Conservation (phyloP, 371 early-diverging fungal genomes). For the Mortierella sp. region DNA sequence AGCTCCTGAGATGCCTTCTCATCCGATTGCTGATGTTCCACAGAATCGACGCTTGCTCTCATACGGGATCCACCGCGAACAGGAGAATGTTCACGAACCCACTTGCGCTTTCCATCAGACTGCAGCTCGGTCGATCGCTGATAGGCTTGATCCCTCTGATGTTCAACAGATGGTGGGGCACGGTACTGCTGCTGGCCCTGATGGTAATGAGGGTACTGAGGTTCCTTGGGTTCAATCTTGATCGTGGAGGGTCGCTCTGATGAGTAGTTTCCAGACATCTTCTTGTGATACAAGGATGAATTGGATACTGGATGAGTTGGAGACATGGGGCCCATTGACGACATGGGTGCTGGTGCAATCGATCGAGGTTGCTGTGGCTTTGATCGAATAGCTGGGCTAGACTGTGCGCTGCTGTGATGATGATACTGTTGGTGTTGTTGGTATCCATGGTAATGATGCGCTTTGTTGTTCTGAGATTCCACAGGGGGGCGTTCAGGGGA, state of each 20-base stretch:
- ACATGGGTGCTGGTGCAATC: conserved; percentile 49
- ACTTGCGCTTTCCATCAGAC: too few relatives aligned
- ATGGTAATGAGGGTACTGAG: conserved; percentile 8
- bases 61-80: conserved; percentile 21
- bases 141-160: too few relatives aligned
- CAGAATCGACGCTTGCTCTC: neutral
- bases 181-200: conserved; percentile 10
- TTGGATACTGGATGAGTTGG: conserved; percentile 32
- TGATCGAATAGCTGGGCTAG: too few relatives aligned
- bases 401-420: too few relatives aligned
- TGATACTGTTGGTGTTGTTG: too few relatives aligned
- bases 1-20: conserved; percentile 43
- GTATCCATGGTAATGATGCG: too few relatives aligned
- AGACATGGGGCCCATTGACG: conserved; percentile 16
- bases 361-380: conserved; percentile 50
- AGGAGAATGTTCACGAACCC: conserved; percentile 48
- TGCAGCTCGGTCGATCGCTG: too few relatives aligned
- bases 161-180: conserved; percentile 4
- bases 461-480: too few relatives aligned
- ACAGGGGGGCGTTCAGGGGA: too few relatives aligned
- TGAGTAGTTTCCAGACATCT: too few relatives aligned
- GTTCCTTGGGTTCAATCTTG: conserved; percentile 49
- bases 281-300: too few relatives aligned
- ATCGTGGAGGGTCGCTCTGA: conserved; percentile 19
- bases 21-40: neutral